phyloP scores from a whole-genome alignment of 2,329 filamentous ascomycete genomes.

The Penicillium sp. region DNA sequence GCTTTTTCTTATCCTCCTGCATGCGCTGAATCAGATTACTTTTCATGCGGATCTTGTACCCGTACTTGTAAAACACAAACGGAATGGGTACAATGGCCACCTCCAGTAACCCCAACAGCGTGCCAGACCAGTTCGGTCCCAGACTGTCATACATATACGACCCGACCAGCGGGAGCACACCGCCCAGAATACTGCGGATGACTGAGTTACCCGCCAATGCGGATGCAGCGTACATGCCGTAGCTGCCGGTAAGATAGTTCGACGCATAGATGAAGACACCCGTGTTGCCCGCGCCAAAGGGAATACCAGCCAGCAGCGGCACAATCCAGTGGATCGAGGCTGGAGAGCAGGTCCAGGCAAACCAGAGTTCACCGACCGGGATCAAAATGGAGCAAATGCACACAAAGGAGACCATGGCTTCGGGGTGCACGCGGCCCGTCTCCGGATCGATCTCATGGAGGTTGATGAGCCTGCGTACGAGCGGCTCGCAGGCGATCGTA shows the following conservation, averaged over 20 bases:
- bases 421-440: constrained; percentile 71
- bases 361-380: constrained; percentile 77
- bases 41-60: constrained; percentile 56
- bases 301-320: constrained; percentile 73
- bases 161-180: constrained; percentile 72
- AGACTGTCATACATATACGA: constrained; percentile 68
- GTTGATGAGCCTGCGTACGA: constrained; percentile 76
- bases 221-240: constrained; percentile 77
- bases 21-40: constrained; percentile 58
- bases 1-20: constrained; percentile 51
- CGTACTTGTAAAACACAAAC: constrained; percentile 69
- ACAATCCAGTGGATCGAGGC: constrained; percentile 75
- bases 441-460: constrained; percentile 69
- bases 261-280: constrained; percentile 77
- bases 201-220: constrained; percentile 79
- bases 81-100: constrained; percentile 75
- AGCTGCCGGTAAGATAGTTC: constrained; percentile 76
- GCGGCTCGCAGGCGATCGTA: constrained; percentile 58
- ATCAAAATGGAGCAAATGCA: constrained; percentile 73
- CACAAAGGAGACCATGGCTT: constrained; percentile 78
- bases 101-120: constrained; percentile 70
- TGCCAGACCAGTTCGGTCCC: constrained; percentile 75
- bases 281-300: constrained; percentile 74
- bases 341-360: constrained; percentile 84
- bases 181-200: constrained; percentile 70